These are phyloP conservation scores for Apiospora rasikravindrae DNA, from an alignment of 2,329 filamentous ascomycete genomes.

Conservation along the genomic window DNA sequence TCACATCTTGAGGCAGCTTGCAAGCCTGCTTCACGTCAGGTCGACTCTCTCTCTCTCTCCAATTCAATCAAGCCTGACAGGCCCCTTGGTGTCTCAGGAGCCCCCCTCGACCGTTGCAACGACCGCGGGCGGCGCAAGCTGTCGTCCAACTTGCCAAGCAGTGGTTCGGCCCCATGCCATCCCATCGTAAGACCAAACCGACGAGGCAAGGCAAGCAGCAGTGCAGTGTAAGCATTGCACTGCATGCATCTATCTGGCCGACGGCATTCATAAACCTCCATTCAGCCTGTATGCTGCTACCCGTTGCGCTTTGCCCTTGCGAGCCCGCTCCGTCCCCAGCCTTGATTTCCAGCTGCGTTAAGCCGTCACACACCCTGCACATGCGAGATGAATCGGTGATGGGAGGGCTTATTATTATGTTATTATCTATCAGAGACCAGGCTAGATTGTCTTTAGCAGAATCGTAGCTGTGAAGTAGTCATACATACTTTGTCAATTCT, in stretches of 20 bases:
- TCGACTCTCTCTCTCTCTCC: not conserved
- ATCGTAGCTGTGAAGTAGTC: not conserved
- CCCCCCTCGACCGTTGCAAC: slow-evolving; percentile 5
- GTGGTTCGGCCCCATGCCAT: not conserved
- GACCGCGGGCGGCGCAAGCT: not conserved
- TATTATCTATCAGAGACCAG: not conserved
- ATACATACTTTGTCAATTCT: not conserved
- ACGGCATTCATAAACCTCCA: not conserved
- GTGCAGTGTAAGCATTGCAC: not conserved
- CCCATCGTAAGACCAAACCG: not conserved
- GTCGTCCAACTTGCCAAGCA: slow-evolving; percentile 1
- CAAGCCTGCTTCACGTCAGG: too few species aligned
- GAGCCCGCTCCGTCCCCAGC: too few species aligned
- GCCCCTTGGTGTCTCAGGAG: slow-evolving; percentile 7
- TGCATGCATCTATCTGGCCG: not conserved
- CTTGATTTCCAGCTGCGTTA: not conserved
- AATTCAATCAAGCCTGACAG: not conserved
- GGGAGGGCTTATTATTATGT: not conserved
- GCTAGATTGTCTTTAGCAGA: not conserved
- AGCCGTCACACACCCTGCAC: not conserved
- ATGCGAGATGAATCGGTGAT: not conserved
- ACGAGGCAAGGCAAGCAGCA: not conserved
- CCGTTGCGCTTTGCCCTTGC: not conserved
- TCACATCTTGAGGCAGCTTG: not conserved
- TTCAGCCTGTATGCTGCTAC: slow-evolving; percentile 4